Percentiles rank a stretch among this genome's conserved stretches.
Evolutionary conservation across 768 basidiomycete genomes (phyloP).

Genomic region (Tremella fuciformis): DNA sequence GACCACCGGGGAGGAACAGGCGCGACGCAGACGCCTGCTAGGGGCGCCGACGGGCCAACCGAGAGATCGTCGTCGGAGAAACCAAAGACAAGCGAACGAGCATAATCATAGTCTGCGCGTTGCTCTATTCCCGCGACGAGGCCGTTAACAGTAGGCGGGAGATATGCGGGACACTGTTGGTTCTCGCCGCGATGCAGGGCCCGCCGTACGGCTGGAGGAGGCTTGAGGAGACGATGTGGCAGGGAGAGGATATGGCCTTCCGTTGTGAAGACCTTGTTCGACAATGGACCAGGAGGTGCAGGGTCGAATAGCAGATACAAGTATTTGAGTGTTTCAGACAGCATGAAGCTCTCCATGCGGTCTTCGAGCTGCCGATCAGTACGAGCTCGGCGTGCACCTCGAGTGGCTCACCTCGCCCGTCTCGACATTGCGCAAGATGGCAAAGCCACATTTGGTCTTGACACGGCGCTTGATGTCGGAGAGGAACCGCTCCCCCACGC

Average conservation of each 20-base stretch:
- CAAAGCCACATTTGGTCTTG: conserved; percentile 80
- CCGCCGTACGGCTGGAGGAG: conserved; percentile 62
- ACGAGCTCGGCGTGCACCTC: conserved; percentile 50
- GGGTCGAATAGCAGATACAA: conserved; percentile 81
- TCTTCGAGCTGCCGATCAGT: conserved; percentile 63
- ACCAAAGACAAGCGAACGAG: conserved; percentile 64
- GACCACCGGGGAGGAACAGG: conserved; percentile 56
- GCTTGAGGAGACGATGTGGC: conserved; percentile 59
- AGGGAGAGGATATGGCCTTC: conserved; percentile 86
- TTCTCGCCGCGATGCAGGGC: conserved; percentile 38
- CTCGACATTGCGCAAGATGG: conserved; percentile 74
- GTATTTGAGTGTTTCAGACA: conserved; percentile 93
- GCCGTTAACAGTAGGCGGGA: conserved; percentile 27
- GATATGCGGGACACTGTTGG: conserved; percentile 64
- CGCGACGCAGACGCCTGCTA: neutral
- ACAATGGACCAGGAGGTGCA: conserved; percentile 67
- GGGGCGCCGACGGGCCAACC: neutral
- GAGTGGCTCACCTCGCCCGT: conserved; percentile 41
- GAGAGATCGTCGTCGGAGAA: conserved; percentile 11
- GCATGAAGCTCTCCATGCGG: conserved; percentile 94
- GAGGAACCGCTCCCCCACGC: conserved; percentile 80
- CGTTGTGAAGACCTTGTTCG: conserved; percentile 88
- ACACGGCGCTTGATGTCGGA: conserved; percentile 69
- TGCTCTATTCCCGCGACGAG: conserved; percentile 68
- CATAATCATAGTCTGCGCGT: conserved; percentile 76